Conservation (phyloP, 352 stramenopile genomes). For the Phytopythium boreale region DNA sequence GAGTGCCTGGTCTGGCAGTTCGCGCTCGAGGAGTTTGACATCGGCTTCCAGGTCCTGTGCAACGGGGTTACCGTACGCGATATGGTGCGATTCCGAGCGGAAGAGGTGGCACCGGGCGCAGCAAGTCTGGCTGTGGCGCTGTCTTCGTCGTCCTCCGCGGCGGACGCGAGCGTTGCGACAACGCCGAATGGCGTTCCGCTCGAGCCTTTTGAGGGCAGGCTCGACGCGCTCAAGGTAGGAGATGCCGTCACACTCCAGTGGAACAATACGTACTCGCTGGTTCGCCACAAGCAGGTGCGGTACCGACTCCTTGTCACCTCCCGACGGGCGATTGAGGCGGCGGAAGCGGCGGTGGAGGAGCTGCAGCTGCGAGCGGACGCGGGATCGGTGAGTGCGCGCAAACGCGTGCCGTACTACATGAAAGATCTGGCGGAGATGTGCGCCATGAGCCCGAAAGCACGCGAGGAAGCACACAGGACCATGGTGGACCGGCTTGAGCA, state of each 20-base stretch:
- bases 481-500: constrained; percentile 26
- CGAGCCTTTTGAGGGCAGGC: constrained; percentile 28
- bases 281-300: constrained; percentile 59
- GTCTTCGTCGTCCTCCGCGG: background rate
- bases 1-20: constrained; percentile 68
- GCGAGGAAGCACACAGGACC: background rate
- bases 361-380: constrained; percentile 11
- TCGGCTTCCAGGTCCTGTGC: constrained; percentile 58
- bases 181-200: background rate
- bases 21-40: constrained; percentile 49
- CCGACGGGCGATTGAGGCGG: constrained; percentile 31
- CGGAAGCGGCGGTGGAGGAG: constrained; percentile 49
- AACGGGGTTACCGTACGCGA: constrained; percentile 33
- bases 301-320: constrained; percentile 57
- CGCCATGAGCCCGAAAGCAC: background rate
- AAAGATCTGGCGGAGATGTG: constrained; percentile 37
- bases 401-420: constrained; percentile 31
- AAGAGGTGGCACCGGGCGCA: background rate
- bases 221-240: constrained; percentile 26
- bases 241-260: constrained; percentile 57
- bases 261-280: constrained; percentile 78
- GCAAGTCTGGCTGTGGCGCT: too few species aligned
- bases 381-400: background rate
- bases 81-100: constrained; percentile 34
- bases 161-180: constrained; percentile 3